These are phyloP conservation scores for Ustilaginoidea virens DNA, from an alignment of 2,329 filamentous ascomycete genomes.

Conservation along the genomic window DNA sequence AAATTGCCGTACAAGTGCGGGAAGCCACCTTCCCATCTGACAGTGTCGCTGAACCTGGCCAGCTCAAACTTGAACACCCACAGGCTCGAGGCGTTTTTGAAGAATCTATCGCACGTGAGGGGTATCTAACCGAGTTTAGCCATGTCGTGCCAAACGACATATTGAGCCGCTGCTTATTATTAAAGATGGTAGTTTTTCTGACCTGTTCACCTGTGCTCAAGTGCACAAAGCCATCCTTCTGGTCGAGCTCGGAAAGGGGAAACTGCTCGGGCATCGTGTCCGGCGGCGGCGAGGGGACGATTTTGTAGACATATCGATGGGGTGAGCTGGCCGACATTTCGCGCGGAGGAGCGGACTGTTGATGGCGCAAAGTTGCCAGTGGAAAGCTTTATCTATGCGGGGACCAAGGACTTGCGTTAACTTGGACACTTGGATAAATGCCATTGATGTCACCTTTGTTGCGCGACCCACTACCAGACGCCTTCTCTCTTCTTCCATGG, in stretches of 20 bases:
- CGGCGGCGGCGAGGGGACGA: slow-evolving; percentile 35
- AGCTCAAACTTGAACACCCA: slow-evolving; percentile 40
- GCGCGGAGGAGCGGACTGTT: neutral
- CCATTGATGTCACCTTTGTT: too few relatives aligned
- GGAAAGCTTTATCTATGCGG: too few relatives aligned
- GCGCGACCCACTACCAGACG: too few relatives aligned
- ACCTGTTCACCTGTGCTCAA: slow-evolving; percentile 42
- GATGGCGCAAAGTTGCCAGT: too few relatives aligned
- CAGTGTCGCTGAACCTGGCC: slow-evolving; percentile 22
- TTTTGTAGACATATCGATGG: slow-evolving; percentile 40
- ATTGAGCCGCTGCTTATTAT: neutral
- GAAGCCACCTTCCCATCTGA: slow-evolving; percentile 43
- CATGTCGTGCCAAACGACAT: neutral
- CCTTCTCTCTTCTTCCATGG: neutral
- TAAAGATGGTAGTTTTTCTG: too few relatives aligned
- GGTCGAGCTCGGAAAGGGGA: slow-evolving; percentile 43
- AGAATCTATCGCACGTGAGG: slow-evolving; percentile 28
- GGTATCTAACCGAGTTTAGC: slow-evolving; percentile 22
- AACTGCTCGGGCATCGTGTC: slow-evolving; percentile 36
- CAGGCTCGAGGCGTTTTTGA: slow-evolving; percentile 20
- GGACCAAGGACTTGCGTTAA: too few relatives aligned
- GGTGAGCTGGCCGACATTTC: slow-evolving; percentile 11
- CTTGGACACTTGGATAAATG: too few relatives aligned
- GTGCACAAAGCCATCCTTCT: slow-evolving; percentile 45
- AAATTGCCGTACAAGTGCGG: slow-evolving; percentile 46